Base-by-base conservation (phyloP, 1,284 basidiomycete species). In the Caloboletus firmus region DNA sequence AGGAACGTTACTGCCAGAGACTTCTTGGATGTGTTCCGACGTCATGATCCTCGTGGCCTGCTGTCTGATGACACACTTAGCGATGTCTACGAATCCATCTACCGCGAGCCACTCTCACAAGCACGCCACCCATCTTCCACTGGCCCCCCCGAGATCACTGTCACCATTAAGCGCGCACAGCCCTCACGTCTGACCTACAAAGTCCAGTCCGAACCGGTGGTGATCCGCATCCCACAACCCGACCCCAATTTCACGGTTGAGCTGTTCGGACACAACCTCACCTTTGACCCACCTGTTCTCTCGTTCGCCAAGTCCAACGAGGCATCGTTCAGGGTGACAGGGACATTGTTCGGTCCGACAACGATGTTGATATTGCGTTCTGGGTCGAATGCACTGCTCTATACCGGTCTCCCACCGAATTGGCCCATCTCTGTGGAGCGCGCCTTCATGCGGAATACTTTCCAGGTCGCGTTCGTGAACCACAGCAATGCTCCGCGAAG, bases 391-490 rank as follows among this genome's bases (percentile, higher is more conserved):
- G 91, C 94, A 0, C 75, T 90, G 37, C 78, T 83, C 45, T 98
- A 97, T 68, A 76, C 83, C 1, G 87, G 88, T 18, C 73, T 98
- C 28, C 89, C 93, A 17, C 76, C 89, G 49, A 90, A 85, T 64
- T 85, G 82, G 57, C 78, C 84, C 9, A 77, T 98, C 60, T 78
- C 82, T 26, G 85, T 97, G 54, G 95, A 97, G 69, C 84, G 94
- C 24, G 86, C 89, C 0, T 95, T 95, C 74, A 96, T 97, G 94
- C 84, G 87, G 47, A 89, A 95, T 67, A 95, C 93, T 0, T 94
- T 97, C 77, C 91, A 95, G 67, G 73, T 97, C 22, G 85, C 91
- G 4, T 97, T 97, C 72, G 62, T 82, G 41, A 88, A 89, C 60
- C 86, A 89, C 60, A 69, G 76, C 17, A 84, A 85, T 26, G 60